A percentile compares a stretch with the other conserved stretches of the same genome.
Evolutionary conservation across 768 basidiomycete species (phyloP).

Genomic region (Panellus pusillus): DNA sequence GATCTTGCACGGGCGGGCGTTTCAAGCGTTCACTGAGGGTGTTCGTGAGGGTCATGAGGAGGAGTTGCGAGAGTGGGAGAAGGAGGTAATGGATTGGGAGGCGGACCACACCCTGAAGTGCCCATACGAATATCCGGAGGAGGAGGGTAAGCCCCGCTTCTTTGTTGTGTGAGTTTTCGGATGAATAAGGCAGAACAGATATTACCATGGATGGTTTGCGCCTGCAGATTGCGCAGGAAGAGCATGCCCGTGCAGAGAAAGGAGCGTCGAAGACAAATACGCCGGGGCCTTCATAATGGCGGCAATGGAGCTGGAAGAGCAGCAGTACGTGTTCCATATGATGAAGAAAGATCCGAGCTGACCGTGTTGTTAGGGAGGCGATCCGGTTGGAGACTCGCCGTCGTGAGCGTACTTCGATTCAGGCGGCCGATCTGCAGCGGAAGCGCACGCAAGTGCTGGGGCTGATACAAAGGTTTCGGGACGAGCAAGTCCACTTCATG

Average conservation of each 20-base stretch:
- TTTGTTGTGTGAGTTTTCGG: neutral
- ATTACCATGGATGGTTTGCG: conserved; percentile 14
- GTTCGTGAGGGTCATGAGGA: conserved; percentile 2
- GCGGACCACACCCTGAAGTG: conserved; percentile 5
- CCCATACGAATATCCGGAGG: conserved; percentile 19
- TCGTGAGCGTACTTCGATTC: neutral
- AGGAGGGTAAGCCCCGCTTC: conserved; percentile 3
- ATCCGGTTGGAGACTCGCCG: neutral
- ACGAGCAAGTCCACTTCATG: conserved; percentile 8
- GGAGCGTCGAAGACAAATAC: neutral
- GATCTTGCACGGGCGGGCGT: conserved; percentile 3
- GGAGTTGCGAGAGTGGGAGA: conserved; percentile 16
- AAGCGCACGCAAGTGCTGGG: neutral
- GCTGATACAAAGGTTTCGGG: neutral
- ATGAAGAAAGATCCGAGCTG: too few relatives aligned
- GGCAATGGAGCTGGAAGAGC: conserved; percentile 11
- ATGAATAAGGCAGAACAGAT: neutral
- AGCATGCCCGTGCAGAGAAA: too few relatives aligned
- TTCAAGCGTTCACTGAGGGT: conserved; percentile 15
- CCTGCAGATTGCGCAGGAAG: conserved; percentile 11
- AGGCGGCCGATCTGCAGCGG: conserved; percentile 1
- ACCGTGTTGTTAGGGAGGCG: neutral
- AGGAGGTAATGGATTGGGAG: conserved; percentile 18
- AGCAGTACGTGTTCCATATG: conserved; percentile 8
- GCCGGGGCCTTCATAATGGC: conserved; percentile 15